Evolutionary conservation across 208 protist species (phyloP).

Genomic region (Herpetomonas tarakana): DNA sequence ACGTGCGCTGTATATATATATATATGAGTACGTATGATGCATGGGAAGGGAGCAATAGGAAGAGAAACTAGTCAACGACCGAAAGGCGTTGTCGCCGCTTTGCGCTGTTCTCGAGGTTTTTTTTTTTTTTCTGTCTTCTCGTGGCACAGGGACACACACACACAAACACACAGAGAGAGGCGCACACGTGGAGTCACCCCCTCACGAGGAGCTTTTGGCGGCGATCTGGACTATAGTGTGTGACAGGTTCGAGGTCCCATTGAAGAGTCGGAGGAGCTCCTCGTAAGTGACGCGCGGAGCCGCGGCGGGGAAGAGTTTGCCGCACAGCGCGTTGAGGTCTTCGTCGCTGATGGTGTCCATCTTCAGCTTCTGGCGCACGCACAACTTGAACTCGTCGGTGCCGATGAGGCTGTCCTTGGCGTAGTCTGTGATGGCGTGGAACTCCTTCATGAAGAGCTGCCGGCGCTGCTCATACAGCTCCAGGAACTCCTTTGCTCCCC

Average conservation of each 20-base stretch:
- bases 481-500: constrained; percentile 60
- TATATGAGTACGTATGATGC: too few relatives aligned
- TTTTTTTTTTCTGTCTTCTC: too few relatives aligned
- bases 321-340: constrained; percentile 73
- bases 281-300: constrained; percentile 71
- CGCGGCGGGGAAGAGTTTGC: constrained; percentile 60
- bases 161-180: too few relatives aligned
- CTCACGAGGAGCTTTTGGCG: constrained; percentile 26
- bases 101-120: too few relatives aligned
- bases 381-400: constrained; percentile 80
- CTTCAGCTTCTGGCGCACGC: constrained; percentile 67
- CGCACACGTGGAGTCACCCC: too few relatives aligned
- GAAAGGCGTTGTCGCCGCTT: too few relatives aligned
- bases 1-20: background rate
- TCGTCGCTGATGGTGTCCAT: constrained; percentile 53
- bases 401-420: constrained; percentile 83
- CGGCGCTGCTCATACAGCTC: constrained; percentile 80
- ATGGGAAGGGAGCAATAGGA: too few relatives aligned
- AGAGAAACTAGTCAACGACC: too few relatives aligned
- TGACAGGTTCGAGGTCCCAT: constrained; percentile 81
- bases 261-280: constrained; percentile 83
- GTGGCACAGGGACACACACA: too few relatives aligned
- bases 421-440: constrained; percentile 87
- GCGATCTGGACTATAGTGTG: constrained; percentile 73
- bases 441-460: constrained; percentile 89